Percentiles rank a stretch among this genome's conserved stretches.
Conservation (phyloP, 2,329 filamentous ascomycete species). For the Hymenoscyphus infarciens region DNA sequence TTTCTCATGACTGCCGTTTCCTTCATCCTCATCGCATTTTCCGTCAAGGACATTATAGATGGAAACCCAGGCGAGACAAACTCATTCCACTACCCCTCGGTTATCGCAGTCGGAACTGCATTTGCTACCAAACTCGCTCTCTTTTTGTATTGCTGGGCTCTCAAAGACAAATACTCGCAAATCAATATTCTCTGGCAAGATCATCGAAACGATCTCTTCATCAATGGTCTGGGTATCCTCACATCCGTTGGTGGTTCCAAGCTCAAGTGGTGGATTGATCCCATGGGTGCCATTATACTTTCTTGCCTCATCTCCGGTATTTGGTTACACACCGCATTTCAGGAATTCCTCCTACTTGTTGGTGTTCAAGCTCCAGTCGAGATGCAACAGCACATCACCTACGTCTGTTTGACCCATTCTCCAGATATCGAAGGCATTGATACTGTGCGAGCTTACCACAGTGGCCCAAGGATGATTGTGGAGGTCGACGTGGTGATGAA, state of each 20-base stretch:
- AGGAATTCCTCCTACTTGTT: conserved; percentile 86
- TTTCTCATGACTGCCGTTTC: conserved; percentile 94
- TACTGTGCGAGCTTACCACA: conserved; percentile 92
- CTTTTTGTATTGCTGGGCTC: conserved; percentile 88
- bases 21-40: conserved; percentile 87
- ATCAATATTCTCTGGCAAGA: conserved; percentile 93
- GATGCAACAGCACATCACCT: conserved; percentile 91
- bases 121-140: conserved; percentile 79
- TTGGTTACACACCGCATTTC: conserved; percentile 82
- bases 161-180: conserved; percentile 88
- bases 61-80: conserved; percentile 49
- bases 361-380: conserved; percentile 82
- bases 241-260: conserved; percentile 90
- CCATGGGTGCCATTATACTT: conserved; percentile 81
- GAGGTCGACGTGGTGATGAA: conserved; percentile 98
- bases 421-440: conserved; percentile 80
- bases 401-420: conserved; percentile 91
- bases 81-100: conserved; percentile 73
- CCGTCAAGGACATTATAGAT: conserved; percentile 63
- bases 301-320: conserved; percentile 73
- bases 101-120: conserved; percentile 80
- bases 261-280: conserved; percentile 91
- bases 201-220: conserved; percentile 93
- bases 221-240: conserved; percentile 90
- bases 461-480: conserved; percentile 81